Conservation (phyloP, 2,329 filamentous ascomycete genomes). For the Elsinoe arachidis region DNA sequence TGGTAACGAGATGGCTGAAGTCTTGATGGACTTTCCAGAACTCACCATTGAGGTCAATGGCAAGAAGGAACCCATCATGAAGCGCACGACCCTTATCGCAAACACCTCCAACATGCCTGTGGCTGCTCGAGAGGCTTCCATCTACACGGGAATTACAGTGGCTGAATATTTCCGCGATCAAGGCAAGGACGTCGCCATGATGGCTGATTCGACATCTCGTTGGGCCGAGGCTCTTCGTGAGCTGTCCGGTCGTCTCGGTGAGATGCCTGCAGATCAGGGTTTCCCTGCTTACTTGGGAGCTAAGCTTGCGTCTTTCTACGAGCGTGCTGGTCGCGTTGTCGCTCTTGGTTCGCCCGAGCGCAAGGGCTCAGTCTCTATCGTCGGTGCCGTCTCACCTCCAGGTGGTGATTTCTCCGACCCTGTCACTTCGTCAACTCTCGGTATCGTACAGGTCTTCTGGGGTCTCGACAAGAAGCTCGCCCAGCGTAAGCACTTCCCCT, state of each 20-base stretch:
- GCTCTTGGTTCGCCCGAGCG: slow-evolving; percentile 83
- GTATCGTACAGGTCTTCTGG: slow-evolving; percentile 99
- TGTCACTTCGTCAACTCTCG: slow-evolving; percentile 83
- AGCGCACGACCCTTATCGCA: slow-evolving; percentile 95
- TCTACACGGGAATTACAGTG: slow-evolving; percentile 93
- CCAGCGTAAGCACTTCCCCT: slow-evolving; percentile 98
- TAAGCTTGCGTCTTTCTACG: slow-evolving; percentile 98
- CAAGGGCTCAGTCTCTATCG: slow-evolving; percentile 88
- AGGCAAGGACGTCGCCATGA: slow-evolving; percentile 97
- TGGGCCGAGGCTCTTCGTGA: slow-evolving; percentile 99
- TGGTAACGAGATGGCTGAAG: slow-evolving; percentile 99
- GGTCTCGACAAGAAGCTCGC: slow-evolving; percentile 99
- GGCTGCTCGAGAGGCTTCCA: slow-evolving; percentile 93
- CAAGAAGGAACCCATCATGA: slow-evolving; percentile 98
- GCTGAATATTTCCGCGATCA: slow-evolving; percentile 97
- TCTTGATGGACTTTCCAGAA: slow-evolving; percentile 99
- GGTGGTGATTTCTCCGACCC: slow-evolving; percentile 99
- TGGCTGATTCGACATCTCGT: slow-evolving; percentile 96
- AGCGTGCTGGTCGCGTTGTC: slow-evolving; percentile 83
- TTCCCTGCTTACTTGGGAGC: slow-evolving; percentile 96
- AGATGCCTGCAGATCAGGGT: slow-evolving; percentile 99
- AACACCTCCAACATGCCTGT: slow-evolving; percentile 99
- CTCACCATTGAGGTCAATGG: slow-evolving; percentile 90
- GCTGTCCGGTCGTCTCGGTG: slow-evolving; percentile 94
- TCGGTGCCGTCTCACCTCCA: slow-evolving; percentile 92